Evolutionary conservation across 805 yeast species (phyloP).

Genomic region (Lachancea sp.): DNA sequence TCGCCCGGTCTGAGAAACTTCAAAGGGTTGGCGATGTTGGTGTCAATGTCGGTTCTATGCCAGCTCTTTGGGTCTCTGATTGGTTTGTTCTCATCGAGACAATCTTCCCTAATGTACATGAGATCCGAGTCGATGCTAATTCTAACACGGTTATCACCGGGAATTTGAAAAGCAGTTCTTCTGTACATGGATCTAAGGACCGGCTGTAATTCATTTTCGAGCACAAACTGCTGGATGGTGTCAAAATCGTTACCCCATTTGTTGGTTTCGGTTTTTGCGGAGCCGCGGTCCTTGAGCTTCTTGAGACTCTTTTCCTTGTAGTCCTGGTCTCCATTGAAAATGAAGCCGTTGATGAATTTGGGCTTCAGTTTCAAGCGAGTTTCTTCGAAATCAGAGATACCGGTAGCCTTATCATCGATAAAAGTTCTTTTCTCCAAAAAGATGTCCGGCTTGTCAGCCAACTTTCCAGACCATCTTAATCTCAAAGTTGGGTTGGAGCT

Average conservation of each 20-base stretch:
- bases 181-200: conserved; percentile 79
- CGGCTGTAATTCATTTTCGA: conserved; percentile 68
- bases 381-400: conserved; percentile 50
- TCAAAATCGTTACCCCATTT: conserved; percentile 49
- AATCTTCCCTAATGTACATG: conserved; percentile 81
- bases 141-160: conserved; percentile 91
- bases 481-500: conserved; percentile 70
- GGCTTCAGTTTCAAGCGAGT: conserved; percentile 68
- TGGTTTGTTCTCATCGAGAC: conserved; percentile 78
- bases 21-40: conserved; percentile 61
- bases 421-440: conserved; percentile 73
- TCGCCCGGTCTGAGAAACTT: conserved; percentile 81
- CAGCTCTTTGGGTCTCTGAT: conserved; percentile 82
- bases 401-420: conserved; percentile 42
- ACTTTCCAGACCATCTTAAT: conserved; percentile 85
- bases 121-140: conserved; percentile 87
- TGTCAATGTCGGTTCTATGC: conserved; percentile 91
- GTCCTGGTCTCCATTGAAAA: conserved; percentile 43
- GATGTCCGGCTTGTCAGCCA: conserved; percentile 70
- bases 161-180: conserved; percentile 95
- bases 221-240: conserved; percentile 56
- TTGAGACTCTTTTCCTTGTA: conserved; percentile 46
- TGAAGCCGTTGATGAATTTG: conserved; percentile 70
- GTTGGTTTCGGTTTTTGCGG: conserved; percentile 45
- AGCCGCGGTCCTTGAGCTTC: conserved; percentile 59